These are phyloP conservation scores for Penicillium robsamsonii DNA, from an alignment of 495 filamentous ascomycete species.

Conservation along the genomic window DNA sequence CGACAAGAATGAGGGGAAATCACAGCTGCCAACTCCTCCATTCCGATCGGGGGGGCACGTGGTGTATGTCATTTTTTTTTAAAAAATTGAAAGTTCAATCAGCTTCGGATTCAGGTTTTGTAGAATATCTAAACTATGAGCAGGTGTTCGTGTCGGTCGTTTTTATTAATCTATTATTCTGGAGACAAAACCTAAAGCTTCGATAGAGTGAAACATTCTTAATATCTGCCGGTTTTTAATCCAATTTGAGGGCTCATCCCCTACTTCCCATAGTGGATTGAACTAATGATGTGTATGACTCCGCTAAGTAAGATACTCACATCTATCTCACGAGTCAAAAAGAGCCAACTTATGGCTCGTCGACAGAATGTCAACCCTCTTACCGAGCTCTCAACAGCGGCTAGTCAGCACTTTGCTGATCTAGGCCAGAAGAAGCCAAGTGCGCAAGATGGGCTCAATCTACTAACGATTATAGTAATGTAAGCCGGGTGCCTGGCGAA, in stretches of 20 bases:
- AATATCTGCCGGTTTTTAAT: background rate
- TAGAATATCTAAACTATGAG: background rate
- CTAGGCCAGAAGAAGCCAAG: conserved; percentile 14
- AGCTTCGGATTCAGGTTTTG: background rate
- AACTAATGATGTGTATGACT: background rate
- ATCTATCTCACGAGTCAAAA: background rate
- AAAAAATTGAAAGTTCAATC: background rate
- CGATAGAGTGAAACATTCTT: conserved; percentile 2
- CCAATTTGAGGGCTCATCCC: conserved; percentile 1
- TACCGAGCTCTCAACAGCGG: conserved; percentile 4
- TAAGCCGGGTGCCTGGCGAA: conserved; percentile 6
- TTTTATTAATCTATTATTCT: background rate
- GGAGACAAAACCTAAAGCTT: background rate
- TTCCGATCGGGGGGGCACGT: conserved; percentile 22
- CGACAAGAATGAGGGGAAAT: conserved; percentile 14
- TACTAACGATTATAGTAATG: conserved; percentile 9
- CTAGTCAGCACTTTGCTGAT: conserved; percentile 19
- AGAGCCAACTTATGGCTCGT: background rate
- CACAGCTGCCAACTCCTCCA: conserved; percentile 11
- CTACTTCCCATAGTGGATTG: background rate
- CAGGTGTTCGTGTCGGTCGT: background rate
- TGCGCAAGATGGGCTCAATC: conserved; percentile 9
- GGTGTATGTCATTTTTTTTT: conserved; percentile 3
- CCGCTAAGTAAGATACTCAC: background rate
- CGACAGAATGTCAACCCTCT: background rate